Evolutionary conservation across 257 asterid species (phyloP).

Genomic region (Capsicum baccatum): DNA sequence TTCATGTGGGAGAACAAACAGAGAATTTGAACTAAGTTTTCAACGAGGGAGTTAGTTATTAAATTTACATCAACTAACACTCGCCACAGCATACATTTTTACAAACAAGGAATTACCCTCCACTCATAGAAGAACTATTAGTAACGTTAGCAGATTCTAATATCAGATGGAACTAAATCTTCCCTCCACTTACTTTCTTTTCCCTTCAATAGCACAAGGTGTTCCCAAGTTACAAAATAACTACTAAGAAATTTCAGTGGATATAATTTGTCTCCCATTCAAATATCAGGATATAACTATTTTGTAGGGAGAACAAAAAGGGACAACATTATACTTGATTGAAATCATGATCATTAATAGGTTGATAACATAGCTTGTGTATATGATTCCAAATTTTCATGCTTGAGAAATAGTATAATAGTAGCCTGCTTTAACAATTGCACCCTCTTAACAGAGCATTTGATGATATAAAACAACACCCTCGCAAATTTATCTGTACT

Average conservation of each 20-base stretch:
- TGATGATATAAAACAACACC: neutral
- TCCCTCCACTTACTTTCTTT: neutral
- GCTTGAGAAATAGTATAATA: slow-evolving; percentile 1
- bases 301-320: neutral
- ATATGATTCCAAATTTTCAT: neutral
- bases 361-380: neutral
- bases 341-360: neutral
- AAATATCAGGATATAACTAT: neutral
- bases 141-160: neutral
- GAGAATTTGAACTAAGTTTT: slow-evolving; percentile 2
- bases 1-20: neutral
- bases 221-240: neutral
- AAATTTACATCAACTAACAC: neutral
- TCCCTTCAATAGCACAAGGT: slow-evolving; percentile 12
- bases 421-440: neutral
- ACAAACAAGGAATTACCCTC: neutral
- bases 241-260: neutral
- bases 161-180: neutral
- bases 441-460: neutral
- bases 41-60: neutral
- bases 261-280: neutral
- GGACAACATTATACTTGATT: neutral
- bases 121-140: neutral
- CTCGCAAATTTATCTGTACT: neutral
- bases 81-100: neutral